A percentile compares a stretch with the other conserved stretches of the same genome.
These are phyloP conservation scores for Aspergillus incahuasiensis DNA, from an alignment of 495 filamentous ascomycete genomes.

Conservation along the genomic window DNA sequence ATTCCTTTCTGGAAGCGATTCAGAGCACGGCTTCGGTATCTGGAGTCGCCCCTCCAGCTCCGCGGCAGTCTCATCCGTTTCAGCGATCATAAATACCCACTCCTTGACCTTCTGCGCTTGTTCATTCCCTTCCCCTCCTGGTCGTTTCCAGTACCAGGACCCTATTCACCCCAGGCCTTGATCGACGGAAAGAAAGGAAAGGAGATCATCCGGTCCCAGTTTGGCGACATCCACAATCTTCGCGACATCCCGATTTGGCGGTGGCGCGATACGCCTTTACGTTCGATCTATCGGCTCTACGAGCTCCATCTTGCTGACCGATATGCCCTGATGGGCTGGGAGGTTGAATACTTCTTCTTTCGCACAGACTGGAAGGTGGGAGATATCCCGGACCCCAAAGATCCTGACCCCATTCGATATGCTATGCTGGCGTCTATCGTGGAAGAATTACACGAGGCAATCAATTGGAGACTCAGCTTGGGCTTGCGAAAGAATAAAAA, in stretches of 20 bases:
- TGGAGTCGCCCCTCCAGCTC: slow-evolving; percentile 23
- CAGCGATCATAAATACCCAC: slow-evolving; percentile 19
- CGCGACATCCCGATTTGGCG: slow-evolving; percentile 32
- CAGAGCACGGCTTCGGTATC: slow-evolving; percentile 18
- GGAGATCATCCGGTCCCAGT: slow-evolving; percentile 6
- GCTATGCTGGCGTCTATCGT: slow-evolving; percentile 34
- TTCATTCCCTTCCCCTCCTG: slow-evolving; percentile 25
- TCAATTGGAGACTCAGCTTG: slow-evolving; percentile 37
- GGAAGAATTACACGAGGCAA: slow-evolving; percentile 33
- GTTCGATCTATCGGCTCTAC: slow-evolving; percentile 38
- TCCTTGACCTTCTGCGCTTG: slow-evolving; percentile 21
- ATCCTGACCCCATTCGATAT: slow-evolving; percentile 33
- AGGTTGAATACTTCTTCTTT: slow-evolving; percentile 38
- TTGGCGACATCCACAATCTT: slow-evolving; percentile 24
- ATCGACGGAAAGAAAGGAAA: slow-evolving; percentile 17
- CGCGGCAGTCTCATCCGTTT: slow-evolving; percentile 24
- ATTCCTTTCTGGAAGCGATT: slow-evolving; percentile 23
- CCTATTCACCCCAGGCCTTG: slow-evolving; percentile 15
- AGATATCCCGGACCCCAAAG: slow-evolving; percentile 31
- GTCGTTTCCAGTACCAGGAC: slow-evolving; percentile 22
- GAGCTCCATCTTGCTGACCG: slow-evolving; percentile 26
- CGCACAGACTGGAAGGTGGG: slow-evolving; percentile 24
- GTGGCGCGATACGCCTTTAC: slow-evolving; percentile 33
- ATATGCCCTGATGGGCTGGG: slow-evolving; percentile 23
- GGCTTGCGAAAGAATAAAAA: slow-evolving; percentile 29